Base-by-base conservation (phyloP, 2,329 filamentous ascomycete species). In the Torrubiellomyces zombiae region DNA sequence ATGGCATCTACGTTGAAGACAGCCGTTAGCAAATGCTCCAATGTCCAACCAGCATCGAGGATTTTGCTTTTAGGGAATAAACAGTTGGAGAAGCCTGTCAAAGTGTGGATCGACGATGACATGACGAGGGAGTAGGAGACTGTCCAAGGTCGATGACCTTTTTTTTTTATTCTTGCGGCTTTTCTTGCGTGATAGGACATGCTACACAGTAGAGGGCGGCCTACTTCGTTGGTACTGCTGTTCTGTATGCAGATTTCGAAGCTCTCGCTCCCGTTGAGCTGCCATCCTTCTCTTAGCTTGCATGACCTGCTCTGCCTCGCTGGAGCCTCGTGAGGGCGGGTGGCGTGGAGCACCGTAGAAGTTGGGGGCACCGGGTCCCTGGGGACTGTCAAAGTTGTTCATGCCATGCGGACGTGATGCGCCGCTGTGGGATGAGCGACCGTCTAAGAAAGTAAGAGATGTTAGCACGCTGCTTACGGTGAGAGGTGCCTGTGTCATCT, bases 221-320 rank as follows among this genome's bases (percentile, higher is more conserved):
- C 73, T 81, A 95, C 89, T 94, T 81, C 86, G 76, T 67, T 95
- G 92, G 62, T 92, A 95, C 73, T 98, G 89, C 71, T 98, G 89
- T 71, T 98, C 89, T 61, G 94, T 91, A 62, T 98, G 89, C 61
- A 95, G 93, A 60, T 95, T 98, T 58, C 89, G 82, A 56, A 98
- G 75, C 64, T 98, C 89, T 58, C 86, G 80, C 67, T 98, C 89
- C 58, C 89, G 81, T 62, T 95, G 89, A 53, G 89, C 89, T 47
- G 89, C 89, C 81, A 95, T 91, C 65, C 86, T 79, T 63, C 89
- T 82, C 70, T 95, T 95, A 45, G 83, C 85, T 72, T 95, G 89
- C 67, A 93, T 81, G 73, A 94, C 82, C 61, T 94, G 85, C 61
- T 95, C 89, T 54, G 83, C 81, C 62, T 95, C 89, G 63, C 67